Evolutionary conservation across 2,329 filamentous ascomycete species (phyloP), one percentile per base, ranked within the genome.

Genomic region (Geosmithia morbida): DNA sequence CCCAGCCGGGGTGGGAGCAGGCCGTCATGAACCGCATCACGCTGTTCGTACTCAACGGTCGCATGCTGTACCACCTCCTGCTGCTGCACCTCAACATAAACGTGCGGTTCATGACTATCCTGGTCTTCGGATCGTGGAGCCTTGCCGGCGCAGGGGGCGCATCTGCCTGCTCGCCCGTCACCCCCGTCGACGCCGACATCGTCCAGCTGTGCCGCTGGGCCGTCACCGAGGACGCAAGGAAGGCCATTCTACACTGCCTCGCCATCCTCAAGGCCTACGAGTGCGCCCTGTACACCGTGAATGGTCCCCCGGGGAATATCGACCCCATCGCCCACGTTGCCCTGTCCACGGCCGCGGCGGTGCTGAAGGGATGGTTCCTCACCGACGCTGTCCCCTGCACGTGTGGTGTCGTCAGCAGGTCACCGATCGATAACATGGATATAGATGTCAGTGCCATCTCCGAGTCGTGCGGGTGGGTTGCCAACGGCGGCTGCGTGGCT

Each of bases 41-140:
- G 16, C 53, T 51, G 2, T 51, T 61, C 11, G 50, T 61, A 3
- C 60, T 63, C 1, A 61, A 63, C 19, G 56, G 60, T 1, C 49
- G 55, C 3, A 61, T 65, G 53, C 57, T 67, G 0, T 62, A 66
- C 43, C 60, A 66, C 41, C 53, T 67, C 2, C 57, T 67, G 43
- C 57, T 49, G 2, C 51, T 68, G 14, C 60, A 66, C 37, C 51
- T 68, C 0, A 60, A 60, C 29, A 56, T 63, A 4, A 64, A 69
- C 29, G 20, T 19, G 19, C 39, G 48, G 10, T 22, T 29, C 10
- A 18, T 49, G 26, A 43, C 14, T 10, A 19, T 41, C 7, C n/a
- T 26, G 14, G 41, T 19, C 26, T 4, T 39, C 16, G 46, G 41
- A 11, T 11, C 19, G 17, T 44, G 46, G 46, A 37, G 41, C 29